A percentile compares a stretch with the other conserved stretches of the same genome.
phyloP scores from a whole-genome alignment of 305 asterid species.

The Fraxinus sp. region DNA sequence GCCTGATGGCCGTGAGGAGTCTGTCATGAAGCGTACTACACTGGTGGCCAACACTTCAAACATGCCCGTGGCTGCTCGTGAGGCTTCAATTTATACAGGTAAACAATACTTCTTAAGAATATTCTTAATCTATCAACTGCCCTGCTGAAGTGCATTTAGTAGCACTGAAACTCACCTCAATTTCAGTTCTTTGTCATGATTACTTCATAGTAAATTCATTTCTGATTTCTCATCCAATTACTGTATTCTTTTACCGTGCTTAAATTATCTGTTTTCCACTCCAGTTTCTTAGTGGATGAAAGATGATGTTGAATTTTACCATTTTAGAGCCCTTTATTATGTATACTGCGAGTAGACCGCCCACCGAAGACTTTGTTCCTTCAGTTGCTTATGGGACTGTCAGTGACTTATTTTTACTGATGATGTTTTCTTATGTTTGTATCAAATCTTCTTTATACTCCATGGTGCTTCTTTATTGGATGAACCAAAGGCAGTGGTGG shows the following conservation, averaged over 20 bases:
- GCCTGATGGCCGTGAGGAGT: slow-evolving; percentile 99
- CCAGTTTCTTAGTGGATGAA: neutral
- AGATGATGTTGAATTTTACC: neutral
- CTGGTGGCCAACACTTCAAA: slow-evolving; percentile 98
- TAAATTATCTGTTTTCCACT: neutral
- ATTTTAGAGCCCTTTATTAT: neutral
- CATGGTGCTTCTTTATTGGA: slow-evolving; percentile 6
- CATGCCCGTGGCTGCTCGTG: slow-evolving; percentile 99
- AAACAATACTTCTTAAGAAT: slow-evolving; percentile 12
- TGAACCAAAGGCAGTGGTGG: neutral
- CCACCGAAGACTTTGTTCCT: neutral
- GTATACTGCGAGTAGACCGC: neutral
- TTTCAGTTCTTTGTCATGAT: neutral
- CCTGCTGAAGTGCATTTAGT: neutral
- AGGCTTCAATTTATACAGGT: slow-evolving; percentile 99
- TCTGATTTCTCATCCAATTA: neutral
- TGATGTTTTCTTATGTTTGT: neutral
- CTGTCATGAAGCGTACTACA: slow-evolving; percentile 99
- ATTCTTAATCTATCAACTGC: slow-evolving; percentile 9
- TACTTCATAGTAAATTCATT: neutral
- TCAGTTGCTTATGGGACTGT: slow-evolving; percentile 9
- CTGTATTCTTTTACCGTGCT: neutral
- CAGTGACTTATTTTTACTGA: neutral
- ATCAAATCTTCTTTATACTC: neutral
- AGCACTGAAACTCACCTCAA: neutral